Evolutionary conservation across 2,329 filamentous ascomycete species (phyloP).

Genomic region (Cryphonectria japonica): DNA sequence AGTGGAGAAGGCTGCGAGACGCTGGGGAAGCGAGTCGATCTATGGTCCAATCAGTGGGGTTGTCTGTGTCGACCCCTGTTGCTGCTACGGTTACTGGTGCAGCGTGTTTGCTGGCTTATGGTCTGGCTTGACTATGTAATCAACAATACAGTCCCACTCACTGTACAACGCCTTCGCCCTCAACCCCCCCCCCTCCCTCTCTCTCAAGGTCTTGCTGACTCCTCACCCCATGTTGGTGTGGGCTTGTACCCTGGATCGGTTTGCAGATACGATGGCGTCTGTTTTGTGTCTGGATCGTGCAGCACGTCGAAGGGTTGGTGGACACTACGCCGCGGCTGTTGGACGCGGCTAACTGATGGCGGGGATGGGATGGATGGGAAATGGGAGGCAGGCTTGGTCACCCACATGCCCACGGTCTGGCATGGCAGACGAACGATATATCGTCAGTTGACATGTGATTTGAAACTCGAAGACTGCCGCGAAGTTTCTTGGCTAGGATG

Average conservation of each 20-base stretch:
- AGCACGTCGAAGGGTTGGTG: neutral
- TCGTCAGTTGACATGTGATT: neutral
- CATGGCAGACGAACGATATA: neutral
- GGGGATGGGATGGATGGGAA: neutral
- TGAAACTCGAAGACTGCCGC: too few species aligned
- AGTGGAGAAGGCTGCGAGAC: constrained; percentile 1
- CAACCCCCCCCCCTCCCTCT: neutral
- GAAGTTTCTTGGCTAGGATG: neutral
- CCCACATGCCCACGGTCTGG: neutral
- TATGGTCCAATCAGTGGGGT: constrained; percentile 4
- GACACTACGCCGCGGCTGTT: neutral
- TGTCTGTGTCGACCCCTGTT: neutral
- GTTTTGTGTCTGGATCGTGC: neutral
- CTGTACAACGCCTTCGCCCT: neutral
- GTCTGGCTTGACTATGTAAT: neutral
- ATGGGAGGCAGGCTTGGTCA: neutral
- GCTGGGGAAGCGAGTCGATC: neutral
- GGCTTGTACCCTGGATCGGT: neutral
- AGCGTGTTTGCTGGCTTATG: neutral
- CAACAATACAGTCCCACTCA: neutral
- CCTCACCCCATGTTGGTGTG: neutral
- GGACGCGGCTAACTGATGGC: neutral
- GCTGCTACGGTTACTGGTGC: neutral
- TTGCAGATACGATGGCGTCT: neutral
- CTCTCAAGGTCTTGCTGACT: neutral